Percentiles rank a stretch among this genome's conserved stretches.
Evolutionary conservation across 306 rosid species (phyloP).

Genomic region (Leucaena leucocephala): DNA sequence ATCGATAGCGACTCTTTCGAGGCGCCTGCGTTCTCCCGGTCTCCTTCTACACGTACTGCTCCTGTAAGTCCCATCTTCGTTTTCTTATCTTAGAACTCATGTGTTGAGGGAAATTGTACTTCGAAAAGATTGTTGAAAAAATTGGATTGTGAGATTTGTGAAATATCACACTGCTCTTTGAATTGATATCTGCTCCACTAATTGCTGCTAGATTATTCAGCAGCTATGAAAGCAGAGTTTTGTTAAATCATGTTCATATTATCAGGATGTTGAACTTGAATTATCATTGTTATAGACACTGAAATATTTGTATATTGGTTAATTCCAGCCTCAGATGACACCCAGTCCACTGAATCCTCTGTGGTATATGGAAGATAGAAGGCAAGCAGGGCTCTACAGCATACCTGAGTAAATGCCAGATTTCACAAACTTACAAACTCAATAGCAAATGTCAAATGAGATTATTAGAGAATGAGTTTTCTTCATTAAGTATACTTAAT

Average conservation of each 20-base stretch:
- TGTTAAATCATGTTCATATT: constrained; percentile 10
- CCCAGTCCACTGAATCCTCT: constrained; percentile 35
- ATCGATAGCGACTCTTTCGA: constrained; percentile 39
- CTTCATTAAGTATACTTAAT: background rate
- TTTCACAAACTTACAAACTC: background rate
- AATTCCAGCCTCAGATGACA: constrained; percentile 51
- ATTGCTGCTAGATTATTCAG: background rate
- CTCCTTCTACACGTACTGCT: constrained; percentile 37
- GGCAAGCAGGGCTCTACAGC: constrained; percentile 33
- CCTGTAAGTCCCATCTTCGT: background rate
- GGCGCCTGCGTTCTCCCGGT: constrained; percentile 40
- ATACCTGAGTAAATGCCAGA: constrained; percentile 49
- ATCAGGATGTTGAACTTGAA: constrained; percentile 22
- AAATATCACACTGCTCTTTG: background rate
- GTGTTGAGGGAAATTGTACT: background rate
- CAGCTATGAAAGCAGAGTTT: background rate
- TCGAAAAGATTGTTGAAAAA: background rate
- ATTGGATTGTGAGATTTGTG: background rate
- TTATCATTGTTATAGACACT: constrained; percentile 5
- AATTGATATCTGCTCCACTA: background rate
- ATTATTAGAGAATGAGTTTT: background rate
- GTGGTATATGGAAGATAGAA: constrained; percentile 38
- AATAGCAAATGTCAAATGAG: constrained; percentile 4
- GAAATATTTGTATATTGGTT: constrained; percentile 7
- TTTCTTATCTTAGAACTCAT: background rate